A percentile compares a stretch with the other conserved stretches of the same genome.
Conservation (phyloP, 192 early-diverging fungal genomes). For the Mortierella alpina region DNA sequence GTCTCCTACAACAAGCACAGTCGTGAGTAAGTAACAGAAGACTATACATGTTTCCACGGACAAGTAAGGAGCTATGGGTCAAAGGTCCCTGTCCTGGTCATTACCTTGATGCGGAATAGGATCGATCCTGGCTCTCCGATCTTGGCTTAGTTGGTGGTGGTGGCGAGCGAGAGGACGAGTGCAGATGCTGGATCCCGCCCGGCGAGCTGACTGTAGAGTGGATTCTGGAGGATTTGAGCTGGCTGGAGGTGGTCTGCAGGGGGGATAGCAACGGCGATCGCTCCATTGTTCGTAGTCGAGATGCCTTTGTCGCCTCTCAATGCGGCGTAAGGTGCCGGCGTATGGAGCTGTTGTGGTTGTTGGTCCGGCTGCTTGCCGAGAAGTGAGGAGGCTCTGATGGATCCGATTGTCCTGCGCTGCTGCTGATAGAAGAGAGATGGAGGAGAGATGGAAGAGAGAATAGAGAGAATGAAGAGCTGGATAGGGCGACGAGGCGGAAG, state of each 20-base stretch:
- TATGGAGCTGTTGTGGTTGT: neutral
- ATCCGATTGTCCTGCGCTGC: neutral
- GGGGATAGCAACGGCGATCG: slow-evolving; percentile 44
- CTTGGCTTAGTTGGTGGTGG: slow-evolving; percentile 45
- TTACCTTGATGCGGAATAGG: slow-evolving; percentile 34
- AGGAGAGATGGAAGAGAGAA: neutral
- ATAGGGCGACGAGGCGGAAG: no score
- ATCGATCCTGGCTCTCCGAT: slow-evolving; percentile 51
- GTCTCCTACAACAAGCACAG: slow-evolving; percentile 17
- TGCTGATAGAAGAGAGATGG: neutral
- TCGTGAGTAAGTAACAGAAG: neutral
- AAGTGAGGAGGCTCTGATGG: neutral
- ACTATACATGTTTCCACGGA: no score
- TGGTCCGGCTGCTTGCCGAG: neutral
- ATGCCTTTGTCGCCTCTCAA: neutral
- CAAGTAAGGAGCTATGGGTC: neutral
- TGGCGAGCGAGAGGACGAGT: slow-evolving; percentile 45
- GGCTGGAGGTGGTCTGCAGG: slow-evolving; percentile 42
- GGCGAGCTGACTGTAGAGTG: slow-evolving; percentile 52
- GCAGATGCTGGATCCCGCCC: slow-evolving; percentile 43
- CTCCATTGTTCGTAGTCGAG: slow-evolving; percentile 24
- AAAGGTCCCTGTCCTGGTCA: neutral
- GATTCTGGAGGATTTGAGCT: slow-evolving; percentile 43
- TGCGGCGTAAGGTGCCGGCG: neutral
- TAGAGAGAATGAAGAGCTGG: neutral